Conservation (phyloP, 139 green algal species). For the Chlorella sp. region DNA sequence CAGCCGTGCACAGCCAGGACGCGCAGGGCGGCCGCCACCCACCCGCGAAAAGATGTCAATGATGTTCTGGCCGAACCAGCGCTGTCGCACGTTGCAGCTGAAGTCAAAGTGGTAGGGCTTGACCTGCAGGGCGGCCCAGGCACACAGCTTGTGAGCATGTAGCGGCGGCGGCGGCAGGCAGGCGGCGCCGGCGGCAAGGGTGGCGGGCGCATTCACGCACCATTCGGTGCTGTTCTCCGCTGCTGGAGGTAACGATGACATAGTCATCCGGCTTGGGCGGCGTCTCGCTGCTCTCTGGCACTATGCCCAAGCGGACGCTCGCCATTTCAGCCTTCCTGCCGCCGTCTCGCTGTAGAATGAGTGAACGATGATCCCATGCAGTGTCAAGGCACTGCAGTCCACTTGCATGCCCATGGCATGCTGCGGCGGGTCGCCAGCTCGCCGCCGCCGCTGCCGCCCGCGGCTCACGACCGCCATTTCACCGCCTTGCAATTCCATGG, state of each 20-base stretch:
- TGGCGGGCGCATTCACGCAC: not conserved
- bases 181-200: not conserved
- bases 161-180: not conserved
- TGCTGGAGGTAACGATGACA: constrained; percentile 10
- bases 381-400: too few relatives aligned
- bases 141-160: not conserved
- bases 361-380: too few relatives aligned
- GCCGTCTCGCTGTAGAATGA: too few relatives aligned
- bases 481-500: too few relatives aligned
- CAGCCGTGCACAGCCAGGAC: not conserved
- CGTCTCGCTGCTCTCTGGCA: constrained; percentile 14
- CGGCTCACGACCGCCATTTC: too few relatives aligned
- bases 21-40: not conserved
- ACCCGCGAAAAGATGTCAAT: constrained; percentile 76
- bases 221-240: constrained; percentile 12
- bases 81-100: constrained; percentile 74
- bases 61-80: constrained; percentile 67
- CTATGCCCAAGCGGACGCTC: too few relatives aligned
- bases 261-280: constrained; percentile 33
- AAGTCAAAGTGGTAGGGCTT: constrained; percentile 90
- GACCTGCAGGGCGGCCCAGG: constrained; percentile 54
- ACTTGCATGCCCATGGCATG: too few relatives aligned
- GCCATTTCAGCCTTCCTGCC: too few relatives aligned
- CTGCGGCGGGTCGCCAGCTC: too few relatives aligned
- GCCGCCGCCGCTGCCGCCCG: too few relatives aligned